Evolutionary conservation across 331 rosid genomes (phyloP).

Genomic region (Saraca asoca): DNA sequence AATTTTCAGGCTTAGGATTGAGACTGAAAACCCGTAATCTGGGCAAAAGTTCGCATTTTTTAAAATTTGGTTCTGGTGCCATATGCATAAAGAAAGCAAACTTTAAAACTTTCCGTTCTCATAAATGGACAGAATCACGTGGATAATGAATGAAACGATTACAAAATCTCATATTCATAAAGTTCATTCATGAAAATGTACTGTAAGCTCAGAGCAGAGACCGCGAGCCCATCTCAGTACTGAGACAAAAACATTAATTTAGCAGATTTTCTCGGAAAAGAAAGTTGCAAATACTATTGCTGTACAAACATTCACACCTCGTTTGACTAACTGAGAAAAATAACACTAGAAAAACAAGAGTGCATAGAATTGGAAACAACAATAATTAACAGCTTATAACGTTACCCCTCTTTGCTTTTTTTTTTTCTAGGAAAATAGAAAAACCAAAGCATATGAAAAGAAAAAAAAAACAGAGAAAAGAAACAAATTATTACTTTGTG

Average conservation of each 20-base stretch:
- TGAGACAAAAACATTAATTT: neutral
- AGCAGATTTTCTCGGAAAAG: conserved; percentile 9
- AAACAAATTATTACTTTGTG: conserved; percentile 26
- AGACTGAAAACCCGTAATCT: too few species aligned
- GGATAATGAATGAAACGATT: neutral
- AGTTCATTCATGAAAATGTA: neutral
- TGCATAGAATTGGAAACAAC: conserved; percentile 18
- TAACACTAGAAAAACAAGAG: neutral
- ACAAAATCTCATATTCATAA: neutral
- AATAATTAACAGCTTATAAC: neutral
- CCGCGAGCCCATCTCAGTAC: neutral
- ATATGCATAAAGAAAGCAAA: neutral
- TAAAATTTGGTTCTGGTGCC: too few species aligned
- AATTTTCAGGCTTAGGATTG: too few species aligned
- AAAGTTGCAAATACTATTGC: conserved; percentile 3
- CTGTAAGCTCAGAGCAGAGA: neutral
- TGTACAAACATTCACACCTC: conserved; percentile 6
- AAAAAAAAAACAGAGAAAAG: neutral
- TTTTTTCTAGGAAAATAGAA: neutral
- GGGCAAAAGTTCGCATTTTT: too few species aligned
- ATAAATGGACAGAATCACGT: conserved; percentile 19
- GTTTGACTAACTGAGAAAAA: neutral
- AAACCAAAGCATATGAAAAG: neutral
- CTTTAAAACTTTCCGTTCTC: neutral
- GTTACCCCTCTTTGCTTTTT: neutral